These are phyloP conservation scores for Exophiala sp. DNA, from an alignment of 2,329 filamentous ascomycete genomes.

Conservation along the genomic window DNA sequence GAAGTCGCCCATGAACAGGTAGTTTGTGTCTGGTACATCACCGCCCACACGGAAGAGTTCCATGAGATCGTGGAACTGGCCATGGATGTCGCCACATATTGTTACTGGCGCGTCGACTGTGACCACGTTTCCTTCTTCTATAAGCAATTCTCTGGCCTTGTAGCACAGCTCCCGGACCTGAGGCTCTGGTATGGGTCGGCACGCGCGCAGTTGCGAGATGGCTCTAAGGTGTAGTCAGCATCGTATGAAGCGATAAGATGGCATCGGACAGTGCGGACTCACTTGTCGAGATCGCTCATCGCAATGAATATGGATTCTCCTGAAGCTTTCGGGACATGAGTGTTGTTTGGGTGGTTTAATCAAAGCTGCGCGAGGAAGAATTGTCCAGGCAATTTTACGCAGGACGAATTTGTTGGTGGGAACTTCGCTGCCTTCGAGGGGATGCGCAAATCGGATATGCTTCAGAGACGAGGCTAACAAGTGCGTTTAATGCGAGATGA, in stretches of 20 bases:
- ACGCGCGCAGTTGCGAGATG: constrained; percentile 91
- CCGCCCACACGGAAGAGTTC: constrained; percentile 92
- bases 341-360: not conserved
- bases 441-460: too few species aligned
- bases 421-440: too few species aligned
- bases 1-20: constrained; percentile 98
- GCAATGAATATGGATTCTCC: constrained; percentile 29
- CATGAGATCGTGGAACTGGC: constrained; percentile 96
- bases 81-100: constrained; percentile 96
- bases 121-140: constrained; percentile 97
- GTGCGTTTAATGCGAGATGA: too few species aligned
- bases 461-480: too few species aligned
- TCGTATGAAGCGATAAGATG: not conserved
- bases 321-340: constrained; percentile 15
- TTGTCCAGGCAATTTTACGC: not conserved
- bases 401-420: not conserved
- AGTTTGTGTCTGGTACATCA: constrained; percentile 92
- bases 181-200: constrained; percentile 89
- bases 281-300: constrained; percentile 96
- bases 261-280: constrained; percentile 31
- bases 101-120: constrained; percentile 93
- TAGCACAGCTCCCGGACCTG: constrained; percentile 97
- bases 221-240: constrained; percentile 55
- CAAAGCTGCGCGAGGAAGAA: constrained; percentile 1
- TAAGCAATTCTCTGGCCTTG: constrained; percentile 91